Evolutionary conservation across 768 basidiomycete genomes (phyloP).

Genomic region (Cyathus striatus): DNA sequence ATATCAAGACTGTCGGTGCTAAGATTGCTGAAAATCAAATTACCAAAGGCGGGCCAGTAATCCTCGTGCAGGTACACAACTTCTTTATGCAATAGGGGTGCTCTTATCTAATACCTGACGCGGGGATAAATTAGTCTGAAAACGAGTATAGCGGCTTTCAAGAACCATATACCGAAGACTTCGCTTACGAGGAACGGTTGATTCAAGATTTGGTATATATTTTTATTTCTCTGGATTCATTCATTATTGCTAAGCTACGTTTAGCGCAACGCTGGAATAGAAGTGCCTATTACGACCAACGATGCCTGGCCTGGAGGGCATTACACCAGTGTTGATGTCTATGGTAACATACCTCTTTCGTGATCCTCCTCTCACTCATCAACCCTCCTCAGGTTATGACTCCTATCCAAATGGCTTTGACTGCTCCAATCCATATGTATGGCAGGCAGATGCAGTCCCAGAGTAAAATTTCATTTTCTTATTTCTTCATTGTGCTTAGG

Average conservation of each 20-base stretch:
- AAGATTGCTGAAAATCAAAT: slow-evolving; percentile 50
- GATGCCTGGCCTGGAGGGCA: slow-evolving; percentile 43
- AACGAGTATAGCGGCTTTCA: slow-evolving; percentile 48
- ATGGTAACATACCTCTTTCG: slow-evolving; percentile 26
- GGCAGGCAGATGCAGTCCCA: slow-evolving; percentile 39
- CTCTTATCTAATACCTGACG: too few species aligned
- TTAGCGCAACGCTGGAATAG: slow-evolving; percentile 37
- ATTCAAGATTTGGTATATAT: slow-evolving; percentile 24
- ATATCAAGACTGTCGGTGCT: slow-evolving; percentile 41
- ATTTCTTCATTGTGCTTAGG: background rate
- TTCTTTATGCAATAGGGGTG: too few species aligned
- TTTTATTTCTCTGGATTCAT: background rate
- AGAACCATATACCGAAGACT: slow-evolving; percentile 32
- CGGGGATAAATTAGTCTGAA: slow-evolving; percentile 46
- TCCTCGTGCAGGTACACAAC: slow-evolving; percentile 32
- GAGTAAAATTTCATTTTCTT: slow-evolving; percentile 15
- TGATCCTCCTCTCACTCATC: background rate
- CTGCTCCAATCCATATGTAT: slow-evolving; percentile 40
- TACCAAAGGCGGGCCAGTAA: slow-evolving; percentile 55
- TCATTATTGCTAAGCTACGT: background rate
- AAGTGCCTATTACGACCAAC: slow-evolving; percentile 42
- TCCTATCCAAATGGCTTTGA: slow-evolving; percentile 53
- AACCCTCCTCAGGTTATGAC: slow-evolving; percentile 26
- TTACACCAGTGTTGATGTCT: slow-evolving; percentile 41
- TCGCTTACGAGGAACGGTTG: slow-evolving; percentile 30